phyloP scores from a whole-genome alignment of 306 rosid genomes.

The Fagus sylvatica region DNA sequence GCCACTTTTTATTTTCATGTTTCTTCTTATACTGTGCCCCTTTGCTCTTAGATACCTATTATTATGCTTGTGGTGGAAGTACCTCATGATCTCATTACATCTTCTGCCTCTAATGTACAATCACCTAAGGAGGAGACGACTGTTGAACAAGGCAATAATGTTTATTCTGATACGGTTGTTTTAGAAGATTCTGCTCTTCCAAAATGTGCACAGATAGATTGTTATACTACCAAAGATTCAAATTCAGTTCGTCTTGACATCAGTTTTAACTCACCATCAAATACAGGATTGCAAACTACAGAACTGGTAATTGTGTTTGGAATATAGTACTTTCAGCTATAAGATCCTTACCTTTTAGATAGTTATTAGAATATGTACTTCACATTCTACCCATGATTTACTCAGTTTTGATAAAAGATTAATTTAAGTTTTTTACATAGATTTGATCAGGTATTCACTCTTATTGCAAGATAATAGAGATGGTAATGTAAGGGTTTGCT shows the following conservation, averaged over 20 bases:
- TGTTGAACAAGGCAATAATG: conserved; percentile 47
- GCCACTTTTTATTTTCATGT: not conserved
- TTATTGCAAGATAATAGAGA: too few species aligned
- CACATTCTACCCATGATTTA: conserved; percentile 6
- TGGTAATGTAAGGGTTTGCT: not conserved
- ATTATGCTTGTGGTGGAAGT: conserved; percentile 98
- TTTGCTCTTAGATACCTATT: conserved; percentile 71
- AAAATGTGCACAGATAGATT: conserved; percentile 51
- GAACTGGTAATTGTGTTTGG: conserved; percentile 59
- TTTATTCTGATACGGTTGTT: conserved; percentile 43
- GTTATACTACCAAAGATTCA: conserved; percentile 48
- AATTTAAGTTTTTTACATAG: not conserved
- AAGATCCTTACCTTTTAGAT: conserved; percentile 4
- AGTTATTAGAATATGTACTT: conserved; percentile 7
- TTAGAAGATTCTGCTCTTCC: conserved; percentile 57
- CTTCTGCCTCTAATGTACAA: conserved; percentile 60
- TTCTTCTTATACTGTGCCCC: conserved; percentile 31
- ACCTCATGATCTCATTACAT: conserved; percentile 65
- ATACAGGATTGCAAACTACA: conserved; percentile 95
- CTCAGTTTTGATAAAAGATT: not conserved
- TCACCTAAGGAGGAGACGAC: conserved; percentile 70
- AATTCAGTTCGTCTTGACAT: conserved; percentile 86
- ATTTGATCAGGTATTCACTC: not conserved
- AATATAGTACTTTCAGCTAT: conserved; percentile 9
- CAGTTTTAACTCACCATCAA: conserved; percentile 88